A percentile compares a stretch with the other conserved stretches of the same genome.
These are phyloP conservation scores for Onygena corvina DNA, from an alignment of 2,329 filamentous ascomycete genomes.

Conservation along the genomic window DNA sequence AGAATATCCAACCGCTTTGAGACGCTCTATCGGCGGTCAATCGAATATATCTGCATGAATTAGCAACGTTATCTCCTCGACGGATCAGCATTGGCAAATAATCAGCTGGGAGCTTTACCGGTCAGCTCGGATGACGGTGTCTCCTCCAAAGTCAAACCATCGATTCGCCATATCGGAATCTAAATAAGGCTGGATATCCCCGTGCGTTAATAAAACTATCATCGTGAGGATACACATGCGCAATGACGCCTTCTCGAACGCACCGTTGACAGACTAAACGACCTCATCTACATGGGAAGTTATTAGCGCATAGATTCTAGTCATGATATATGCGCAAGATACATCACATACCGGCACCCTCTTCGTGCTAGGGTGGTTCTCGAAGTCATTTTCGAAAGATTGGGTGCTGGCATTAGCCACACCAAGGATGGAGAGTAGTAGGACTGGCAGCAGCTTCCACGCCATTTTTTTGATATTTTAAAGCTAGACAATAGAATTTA, in stretches of 20 bases:
- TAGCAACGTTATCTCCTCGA: slow-evolving; percentile 19
- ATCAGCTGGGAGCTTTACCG: slow-evolving; percentile 31
- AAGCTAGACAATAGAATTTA: slow-evolving; percentile 1
- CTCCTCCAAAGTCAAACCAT: slow-evolving; percentile 98
- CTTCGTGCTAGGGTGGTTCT: slow-evolving; percentile 46
- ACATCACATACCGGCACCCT: slow-evolving; percentile 49
- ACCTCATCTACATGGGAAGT: slow-evolving; percentile 53
- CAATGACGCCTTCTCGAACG: slow-evolving; percentile 28
- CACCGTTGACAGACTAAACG: slow-evolving; percentile 71
- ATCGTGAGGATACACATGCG: neutral
- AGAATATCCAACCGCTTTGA: slow-evolving; percentile 87
- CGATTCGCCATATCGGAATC: slow-evolving; percentile 96
- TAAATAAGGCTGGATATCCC: slow-evolving; percentile 67
- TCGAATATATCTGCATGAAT: slow-evolving; percentile 62
- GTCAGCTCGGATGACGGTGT: slow-evolving; percentile 68
- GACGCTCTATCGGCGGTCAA: slow-evolving; percentile 83
- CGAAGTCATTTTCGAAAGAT: slow-evolving; percentile 28
- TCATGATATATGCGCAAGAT: neutral
- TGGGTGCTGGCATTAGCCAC: slow-evolving; percentile 20
- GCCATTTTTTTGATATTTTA: slow-evolving; percentile 12
- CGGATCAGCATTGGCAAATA: neutral
- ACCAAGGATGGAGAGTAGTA: slow-evolving; percentile 26
- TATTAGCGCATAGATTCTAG: slow-evolving; percentile 15
- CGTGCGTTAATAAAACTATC: too few relatives aligned
- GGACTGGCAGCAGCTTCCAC: slow-evolving; percentile 10